Base-by-base conservation (phyloP, 2,329 filamentous ascomycete species). In the Colletotrichum paranaense region DNA sequence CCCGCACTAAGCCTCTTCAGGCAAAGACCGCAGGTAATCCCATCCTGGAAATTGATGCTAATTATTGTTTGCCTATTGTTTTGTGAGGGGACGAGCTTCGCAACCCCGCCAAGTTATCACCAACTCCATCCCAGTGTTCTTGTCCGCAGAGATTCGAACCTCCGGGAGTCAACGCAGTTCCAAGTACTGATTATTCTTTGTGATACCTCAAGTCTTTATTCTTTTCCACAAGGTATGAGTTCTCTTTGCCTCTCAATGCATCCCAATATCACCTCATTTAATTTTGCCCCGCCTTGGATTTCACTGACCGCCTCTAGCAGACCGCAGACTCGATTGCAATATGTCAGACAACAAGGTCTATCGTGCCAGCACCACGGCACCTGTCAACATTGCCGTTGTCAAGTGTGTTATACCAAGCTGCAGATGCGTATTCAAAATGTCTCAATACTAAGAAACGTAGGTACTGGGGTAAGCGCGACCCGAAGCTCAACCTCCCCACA, bases 361-460 rank as follows among this genome's bases (percentile, higher is more conserved):
- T 87, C 93, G 95, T 79, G 94, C 97, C 78, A 98, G 94, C 87
- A 98, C 97, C 73, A 98, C 95, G 76, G 97, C 97, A 53, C 97
- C 96, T 16, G 96, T 98, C 81, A 98, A 98, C 88, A 98, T 98
- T 82, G 96, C 96, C 77, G 95, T 98, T 71, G 97, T 98, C 86
- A 98, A 98, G 93, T 97, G 80, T 66, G 82, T 67, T 26, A 11
- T 60, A 19, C 9, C 9, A 19, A 42, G 16, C 38, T 19, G 5
- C 16, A 42, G 4, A 12, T n/a, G 1, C 16, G 1, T 11, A 74
- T 75, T 68, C 78, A 76, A 75, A 67, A 12, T 5, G 4, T n/a
- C 1, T 89, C 14, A 57, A 12, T 11, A 32, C 72, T 74, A 22
- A 74, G 53, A 9, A n/a, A 4, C 12, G 22, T 68, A 86, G 88